Conservation (phyloP, 345 rosid species). For the Aurinia saxatilis region DNA sequence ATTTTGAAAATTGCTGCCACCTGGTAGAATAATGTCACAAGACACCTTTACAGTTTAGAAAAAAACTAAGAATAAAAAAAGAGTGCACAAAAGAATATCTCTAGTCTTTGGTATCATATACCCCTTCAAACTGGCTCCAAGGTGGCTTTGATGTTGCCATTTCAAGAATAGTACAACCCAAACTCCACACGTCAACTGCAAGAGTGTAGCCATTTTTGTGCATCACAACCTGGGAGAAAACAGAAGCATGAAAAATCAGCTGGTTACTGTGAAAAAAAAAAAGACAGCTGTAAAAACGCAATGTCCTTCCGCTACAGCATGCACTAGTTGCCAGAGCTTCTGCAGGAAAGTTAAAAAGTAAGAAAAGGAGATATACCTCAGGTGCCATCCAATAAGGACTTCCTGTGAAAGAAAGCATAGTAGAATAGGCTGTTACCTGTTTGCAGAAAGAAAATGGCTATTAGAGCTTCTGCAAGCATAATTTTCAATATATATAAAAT, state of each 20-base stretch:
- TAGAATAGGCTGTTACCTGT: constrained; percentile 61
- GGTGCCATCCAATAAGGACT: constrained; percentile 99
- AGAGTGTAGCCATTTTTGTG: constrained; percentile 77
- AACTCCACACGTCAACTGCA: constrained; percentile 92
- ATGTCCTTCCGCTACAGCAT: neutral
- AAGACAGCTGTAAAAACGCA: constrained; percentile 2
- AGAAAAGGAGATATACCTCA: constrained; percentile 46
- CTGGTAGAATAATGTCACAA: constrained; percentile 39
- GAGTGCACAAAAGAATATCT: neutral
- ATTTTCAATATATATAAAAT: neutral
- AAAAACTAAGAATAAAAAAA: neutral
- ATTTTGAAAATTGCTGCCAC: constrained; percentile 98
- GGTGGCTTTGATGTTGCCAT: constrained; percentile 97
- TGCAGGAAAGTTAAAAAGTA: neutral
- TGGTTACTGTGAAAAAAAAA: no score
- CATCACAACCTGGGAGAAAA: constrained; percentile 70
- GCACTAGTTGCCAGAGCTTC: neutral
- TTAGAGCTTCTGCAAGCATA: constrained; percentile 1
- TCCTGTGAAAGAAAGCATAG: constrained; percentile 97
- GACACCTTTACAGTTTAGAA: neutral
- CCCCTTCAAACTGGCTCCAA: constrained; percentile 98
- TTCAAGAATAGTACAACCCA: constrained; percentile 97
- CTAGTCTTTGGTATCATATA: constrained; percentile 22
- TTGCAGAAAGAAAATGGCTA: constrained; percentile 16
- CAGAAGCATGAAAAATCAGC: neutral